Conservation (phyloP, 2,329 filamentous ascomycete genomes). For the Aspergillus sp. region DNA sequence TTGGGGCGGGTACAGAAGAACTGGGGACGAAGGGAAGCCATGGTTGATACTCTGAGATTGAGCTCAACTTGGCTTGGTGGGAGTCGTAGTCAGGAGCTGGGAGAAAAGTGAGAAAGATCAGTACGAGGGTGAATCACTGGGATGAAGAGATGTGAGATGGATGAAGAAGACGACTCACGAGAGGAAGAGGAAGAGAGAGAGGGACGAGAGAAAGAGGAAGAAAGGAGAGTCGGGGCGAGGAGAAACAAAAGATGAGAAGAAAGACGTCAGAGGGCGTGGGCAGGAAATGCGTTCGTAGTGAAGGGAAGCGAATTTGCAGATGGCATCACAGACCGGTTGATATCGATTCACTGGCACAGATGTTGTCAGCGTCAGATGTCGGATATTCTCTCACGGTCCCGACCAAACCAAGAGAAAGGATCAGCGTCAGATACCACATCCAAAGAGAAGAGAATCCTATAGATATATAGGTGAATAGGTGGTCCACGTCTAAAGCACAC, state of each 20-base stretch:
- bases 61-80: not conserved
- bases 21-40: conserved; percentile 33
- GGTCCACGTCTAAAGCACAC: not conserved
- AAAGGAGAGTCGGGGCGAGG: conserved; percentile 8
- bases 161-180: not conserved
- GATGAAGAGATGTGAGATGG: not conserved
- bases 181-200: conserved; percentile 7
- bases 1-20: conserved; percentile 44
- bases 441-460: not conserved
- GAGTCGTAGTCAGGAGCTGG: not conserved
- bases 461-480: not conserved
- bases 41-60: conserved; percentile 2
- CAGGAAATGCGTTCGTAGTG: not conserved
- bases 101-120: not conserved
- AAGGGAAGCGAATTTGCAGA: not conserved
- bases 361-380: not conserved
- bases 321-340: not conserved
- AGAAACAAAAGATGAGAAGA: not conserved
- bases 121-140: not conserved
- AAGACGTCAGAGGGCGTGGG: not conserved
- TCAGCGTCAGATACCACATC: not conserved
- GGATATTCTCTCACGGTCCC: not conserved
- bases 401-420: not conserved
- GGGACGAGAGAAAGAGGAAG: conserved; percentile 9
- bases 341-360: conserved; percentile 2